Evolutionary conservation across 148 eudicot genomes (phyloP).

Genomic region (Silene conica): DNA sequence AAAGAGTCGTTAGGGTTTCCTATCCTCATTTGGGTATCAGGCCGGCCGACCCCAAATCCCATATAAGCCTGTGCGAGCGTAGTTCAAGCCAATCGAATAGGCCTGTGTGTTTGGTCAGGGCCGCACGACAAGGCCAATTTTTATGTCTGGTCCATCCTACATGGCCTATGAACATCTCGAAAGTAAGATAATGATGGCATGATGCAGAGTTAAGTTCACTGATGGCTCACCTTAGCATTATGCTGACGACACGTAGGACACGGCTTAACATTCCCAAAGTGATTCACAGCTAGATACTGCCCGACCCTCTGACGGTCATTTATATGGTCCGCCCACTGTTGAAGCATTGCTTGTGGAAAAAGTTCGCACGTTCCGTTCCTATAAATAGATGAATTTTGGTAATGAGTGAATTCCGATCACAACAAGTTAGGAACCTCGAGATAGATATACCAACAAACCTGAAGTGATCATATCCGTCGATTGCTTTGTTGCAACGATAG

Average conservation of each 20-base stretch:
- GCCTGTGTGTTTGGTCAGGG: no score
- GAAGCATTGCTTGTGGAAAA: slow-evolving; percentile 56
- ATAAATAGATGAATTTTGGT: slow-evolving; percentile 9
- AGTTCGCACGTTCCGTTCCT: slow-evolving; percentile 70
- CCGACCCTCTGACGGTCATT: slow-evolving; percentile 51
- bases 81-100: no score
- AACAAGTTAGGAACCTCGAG: neutral
- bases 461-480: slow-evolving; percentile 85
- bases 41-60: no score
- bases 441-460: slow-evolving; percentile 38
- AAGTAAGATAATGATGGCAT: no score
- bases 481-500: slow-evolving; percentile 69
- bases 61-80: no score
- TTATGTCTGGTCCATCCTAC: no score
- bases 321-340: slow-evolving; percentile 55
- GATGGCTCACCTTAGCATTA: slow-evolving; percentile 57
- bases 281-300: slow-evolving; percentile 47
- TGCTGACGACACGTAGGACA: slow-evolving; percentile 75
- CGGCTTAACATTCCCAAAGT: slow-evolving; percentile 36
- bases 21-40: no score
- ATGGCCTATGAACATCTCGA: no score
- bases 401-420: slow-evolving; percentile 1
- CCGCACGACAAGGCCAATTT: no score
- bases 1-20: no score
- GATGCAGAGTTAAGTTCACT: no score